Conservation (phyloP, 2,329 filamentous ascomycete species). For the Fusarium abutilonis region DNA sequence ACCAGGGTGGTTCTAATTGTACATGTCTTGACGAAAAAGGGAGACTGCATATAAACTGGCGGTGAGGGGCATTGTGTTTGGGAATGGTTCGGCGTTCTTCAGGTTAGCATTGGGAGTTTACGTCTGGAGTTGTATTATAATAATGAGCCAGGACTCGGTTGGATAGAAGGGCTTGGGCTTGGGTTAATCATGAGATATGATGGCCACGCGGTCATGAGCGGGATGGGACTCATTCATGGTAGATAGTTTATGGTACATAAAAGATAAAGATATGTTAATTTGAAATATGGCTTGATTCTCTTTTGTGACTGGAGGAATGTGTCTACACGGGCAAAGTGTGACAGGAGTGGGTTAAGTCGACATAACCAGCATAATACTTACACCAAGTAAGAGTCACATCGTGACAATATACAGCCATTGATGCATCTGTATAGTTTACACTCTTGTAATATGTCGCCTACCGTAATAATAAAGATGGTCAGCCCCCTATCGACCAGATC, state of each 20-base stretch:
- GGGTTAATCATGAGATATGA: constrained; percentile 29
- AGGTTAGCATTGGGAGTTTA: constrained; percentile 30
- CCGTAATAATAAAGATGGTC: neutral
- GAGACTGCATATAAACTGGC: constrained; percentile 10
- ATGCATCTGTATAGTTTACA: neutral
- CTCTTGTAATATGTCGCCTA: neutral
- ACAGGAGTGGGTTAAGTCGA: neutral
- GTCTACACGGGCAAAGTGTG: neutral
- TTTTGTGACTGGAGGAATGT: neutral
- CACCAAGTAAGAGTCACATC: neutral
- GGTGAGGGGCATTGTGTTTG: constrained; percentile 6
- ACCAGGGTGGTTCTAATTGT: constrained; percentile 57
- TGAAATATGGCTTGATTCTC: neutral
- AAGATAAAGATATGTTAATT: constrained; percentile 10
- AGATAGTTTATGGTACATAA: constrained; percentile 33
- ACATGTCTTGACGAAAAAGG: constrained; percentile 15
- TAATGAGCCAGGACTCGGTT: constrained; percentile 14
- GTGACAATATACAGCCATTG: neutral
- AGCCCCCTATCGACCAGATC: constrained; percentile 42
- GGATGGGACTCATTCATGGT: constrained; percentile 10
- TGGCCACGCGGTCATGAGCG: constrained; percentile 31
- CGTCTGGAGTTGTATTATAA: constrained; percentile 27
- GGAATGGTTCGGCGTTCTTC: constrained; percentile 8
- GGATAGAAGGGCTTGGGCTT: constrained; percentile 17
- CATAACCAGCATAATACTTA: neutral